Evolutionary conservation across 768 basidiomycete species (phyloP), one percentile per base, ranked within the genome.

Genomic region (Crepidotus variabilis): DNA sequence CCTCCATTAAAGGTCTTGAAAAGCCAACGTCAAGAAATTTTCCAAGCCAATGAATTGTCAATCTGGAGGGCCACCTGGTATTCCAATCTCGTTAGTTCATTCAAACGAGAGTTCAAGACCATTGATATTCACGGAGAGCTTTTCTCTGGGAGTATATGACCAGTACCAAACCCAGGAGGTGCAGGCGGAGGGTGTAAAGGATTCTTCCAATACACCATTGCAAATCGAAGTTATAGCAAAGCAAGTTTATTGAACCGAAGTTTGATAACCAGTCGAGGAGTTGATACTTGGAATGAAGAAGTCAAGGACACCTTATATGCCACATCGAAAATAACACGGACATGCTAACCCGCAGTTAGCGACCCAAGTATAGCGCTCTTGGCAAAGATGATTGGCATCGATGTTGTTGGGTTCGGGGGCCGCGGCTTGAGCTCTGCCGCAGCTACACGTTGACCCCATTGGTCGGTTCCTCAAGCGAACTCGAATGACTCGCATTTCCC

Each of bases 11-110:
- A 0, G 84, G 84, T 50, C 84, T 72, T 10, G 82, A 78, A 62
- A 79, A 86, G 1, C 84, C 84, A 13, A 85, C 83, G 28, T 71
- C 69, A 4, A 86, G 71, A 57, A 87, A 77, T 1, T 83, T 74
- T 23, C 69, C 70, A 7, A 86, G 63, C 84, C 84, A 85, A n/a
- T 75, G 69, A 32, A 82, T 79, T 32, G 79, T 58, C 1, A 84
- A 65, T 33, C 71, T 71, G 7, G 81, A 83, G 20, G 79, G 61
- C 63, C 64, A 71, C 54, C 81, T 82, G 60, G 22, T 20, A 16
- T 49, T 32, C 18, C 32, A 24, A 35, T 28, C 21, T n/a, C 50
- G 54, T 46, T 24, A 51, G 39, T 16, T 36, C 2, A 55, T n/a
- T 13, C 20, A 49, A 13, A 10, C n/a, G 2, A 34, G 18, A 6